Evolutionary conservation across 2,329 filamentous ascomycete genomes (phyloP), one percentile per base, ranked within the genome.

Genomic region (Leptographium wingfieldii): DNA sequence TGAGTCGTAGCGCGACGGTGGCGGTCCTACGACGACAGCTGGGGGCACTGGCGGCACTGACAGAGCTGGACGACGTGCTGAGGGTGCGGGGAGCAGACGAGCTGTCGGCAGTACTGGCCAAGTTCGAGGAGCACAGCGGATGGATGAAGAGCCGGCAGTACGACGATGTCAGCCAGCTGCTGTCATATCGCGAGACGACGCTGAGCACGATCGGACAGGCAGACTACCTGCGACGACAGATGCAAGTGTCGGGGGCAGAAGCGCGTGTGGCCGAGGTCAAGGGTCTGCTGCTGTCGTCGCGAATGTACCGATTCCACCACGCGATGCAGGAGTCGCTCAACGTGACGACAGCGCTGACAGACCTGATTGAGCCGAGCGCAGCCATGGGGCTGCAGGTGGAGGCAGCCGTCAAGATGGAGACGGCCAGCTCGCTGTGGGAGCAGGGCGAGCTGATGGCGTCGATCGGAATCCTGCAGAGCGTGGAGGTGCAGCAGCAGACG

Each of bases 361-460:
- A 89, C 59, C 78, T 97, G 31, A 82, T 91, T n/a, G 70, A 77
- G 6, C 76, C 84, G 3, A 94, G 88, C 68, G 79, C 80, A 62
- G 76, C 81, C 0, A 72, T 90, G n/a, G 89, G 87, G 0, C 73
- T 97, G 2, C 81, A 85, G 60, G 83, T 96, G 53, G 87, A 91
- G 68, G 88, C 85, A 14, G 85, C 85, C 14, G 83, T 91, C 48
- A 84, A 86, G 64, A 82, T 92, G 59, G 94, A 97, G 70, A 83
- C 89, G 9, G 92, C 95, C 12, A 90, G 88, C 67, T 90, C 95
- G 7, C 76, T 99, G 1, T 99, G 94, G 92, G 90, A 95, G 63
- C 88, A 96, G 69, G 91, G 91, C 14, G 92, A 99, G 71, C 89
- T 90, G 76, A 83, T 86, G 25, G 84, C 89, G 0, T 96, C 94